Evolutionary conservation across 345 rosid genomes (phyloP).

Genomic region (Eucalyptus regnans): DNA sequence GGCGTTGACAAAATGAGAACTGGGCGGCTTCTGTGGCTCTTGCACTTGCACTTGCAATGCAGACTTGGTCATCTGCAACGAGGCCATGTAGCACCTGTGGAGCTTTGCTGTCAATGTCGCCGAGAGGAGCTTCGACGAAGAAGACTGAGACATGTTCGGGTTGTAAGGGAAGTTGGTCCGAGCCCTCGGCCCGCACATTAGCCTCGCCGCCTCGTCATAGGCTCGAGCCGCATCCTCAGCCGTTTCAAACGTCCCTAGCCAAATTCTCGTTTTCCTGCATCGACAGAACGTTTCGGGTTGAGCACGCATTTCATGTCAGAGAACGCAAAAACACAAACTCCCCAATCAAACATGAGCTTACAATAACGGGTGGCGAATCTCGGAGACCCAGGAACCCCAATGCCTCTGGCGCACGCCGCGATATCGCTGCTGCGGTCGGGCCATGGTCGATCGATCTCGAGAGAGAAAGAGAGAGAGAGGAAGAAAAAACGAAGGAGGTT

Average conservation of each 20-base stretch:
- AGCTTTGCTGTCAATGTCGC: conserved; percentile 87
- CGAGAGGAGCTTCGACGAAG: conserved; percentile 81
- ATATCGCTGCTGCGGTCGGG: conserved; percentile 91
- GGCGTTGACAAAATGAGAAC: background rate
- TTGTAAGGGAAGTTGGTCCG: conserved; percentile 89
- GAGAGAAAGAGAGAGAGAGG: background rate
- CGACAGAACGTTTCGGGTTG: background rate
- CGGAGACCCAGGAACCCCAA: conserved; percentile 99
- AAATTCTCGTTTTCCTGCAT: conserved; percentile 88
- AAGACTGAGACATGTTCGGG: conserved; percentile 51
- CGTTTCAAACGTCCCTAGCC: conserved; percentile 96
- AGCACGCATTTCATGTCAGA: background rate
- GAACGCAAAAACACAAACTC: background rate
- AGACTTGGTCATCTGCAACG: conserved; percentile 70
- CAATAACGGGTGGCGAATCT: conserved; percentile 94
- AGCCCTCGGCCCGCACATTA: conserved; percentile 93
- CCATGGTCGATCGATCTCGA: conserved; percentile 15
- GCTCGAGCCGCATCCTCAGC: conserved; percentile 97
- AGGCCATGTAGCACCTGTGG: conserved; percentile 91
- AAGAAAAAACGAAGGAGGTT: background rate
- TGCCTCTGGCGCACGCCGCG: conserved; percentile 97
- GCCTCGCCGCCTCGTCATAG: conserved; percentile 95
- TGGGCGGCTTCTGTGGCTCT: conserved; percentile 3
- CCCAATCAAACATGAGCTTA: conserved; percentile 9
- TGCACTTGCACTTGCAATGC: conserved; percentile 12